Evolutionary conservation across 2,329 filamentous ascomycete genomes (phyloP).

Genomic region (Trichoderma simmonsii): DNA sequence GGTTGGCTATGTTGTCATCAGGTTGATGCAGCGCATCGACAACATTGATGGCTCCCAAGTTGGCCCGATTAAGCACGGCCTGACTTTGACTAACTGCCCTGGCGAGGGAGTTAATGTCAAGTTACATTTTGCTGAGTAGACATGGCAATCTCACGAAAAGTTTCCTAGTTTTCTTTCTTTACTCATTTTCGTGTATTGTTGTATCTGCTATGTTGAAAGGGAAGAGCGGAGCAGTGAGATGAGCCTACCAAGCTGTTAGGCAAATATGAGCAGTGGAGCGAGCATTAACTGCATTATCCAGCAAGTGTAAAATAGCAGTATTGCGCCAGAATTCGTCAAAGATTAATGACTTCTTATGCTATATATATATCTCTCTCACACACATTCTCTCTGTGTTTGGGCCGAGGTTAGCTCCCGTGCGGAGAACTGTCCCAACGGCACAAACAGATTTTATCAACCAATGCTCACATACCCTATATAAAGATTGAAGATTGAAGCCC

Average conservation of each 20-base stretch:
- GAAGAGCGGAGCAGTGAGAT: not conserved
- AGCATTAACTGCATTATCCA: not conserved
- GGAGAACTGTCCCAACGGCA: not conserved
- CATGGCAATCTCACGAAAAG: not conserved
- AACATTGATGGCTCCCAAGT: conserved; percentile 22
- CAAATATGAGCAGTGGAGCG: not conserved
- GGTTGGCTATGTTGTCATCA: conserved; percentile 25
- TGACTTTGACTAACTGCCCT: conserved; percentile 24
- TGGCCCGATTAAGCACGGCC: conserved; percentile 22
- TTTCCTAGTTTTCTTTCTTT: not conserved
- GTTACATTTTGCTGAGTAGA: conserved; percentile 22
- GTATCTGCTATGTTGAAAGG: not conserved
- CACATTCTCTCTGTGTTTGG: not conserved
- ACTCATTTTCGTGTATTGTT: not conserved
- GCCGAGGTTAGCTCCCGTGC: not conserved
- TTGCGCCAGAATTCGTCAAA: not conserved
- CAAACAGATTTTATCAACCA: not conserved
- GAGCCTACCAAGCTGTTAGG: not conserved
- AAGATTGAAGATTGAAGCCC: not conserved
- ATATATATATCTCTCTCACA: not conserved
- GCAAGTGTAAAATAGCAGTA: not conserved
- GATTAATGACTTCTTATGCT: not conserved
- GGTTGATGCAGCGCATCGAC: conserved; percentile 25
- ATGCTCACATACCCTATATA: not conserved
- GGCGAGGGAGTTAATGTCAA: conserved; percentile 24